Percentiles rank a stretch among this genome's conserved stretches.
phyloP scores from a whole-genome alignment of 495 filamentous ascomycete species.

The Letharia lupina region DNA sequence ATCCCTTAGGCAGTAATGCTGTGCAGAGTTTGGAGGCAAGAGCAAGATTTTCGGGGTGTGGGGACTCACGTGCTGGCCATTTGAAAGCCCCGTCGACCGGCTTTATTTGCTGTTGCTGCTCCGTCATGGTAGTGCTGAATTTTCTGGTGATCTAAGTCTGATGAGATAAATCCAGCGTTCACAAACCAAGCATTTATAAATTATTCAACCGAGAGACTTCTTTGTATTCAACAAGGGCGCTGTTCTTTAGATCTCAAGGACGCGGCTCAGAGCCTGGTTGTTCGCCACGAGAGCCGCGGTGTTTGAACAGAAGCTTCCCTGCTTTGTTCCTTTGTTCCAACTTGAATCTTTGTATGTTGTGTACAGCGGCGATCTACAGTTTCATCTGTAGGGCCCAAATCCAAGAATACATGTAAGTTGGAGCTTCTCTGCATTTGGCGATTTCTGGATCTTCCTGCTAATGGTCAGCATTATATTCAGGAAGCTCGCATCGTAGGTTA shows the following conservation, averaged over 20 bases:
- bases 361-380: background rate
- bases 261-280: background rate
- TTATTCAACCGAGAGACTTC: background rate
- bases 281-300: background rate
- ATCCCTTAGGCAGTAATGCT: background rate
- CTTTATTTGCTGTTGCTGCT: background rate
- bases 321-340: background rate
- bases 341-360: background rate
- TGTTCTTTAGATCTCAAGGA: background rate
- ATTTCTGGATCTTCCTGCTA: background rate
- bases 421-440: background rate
- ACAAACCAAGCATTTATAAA: background rate
- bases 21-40: conserved; percentile 8
- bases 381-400: background rate
- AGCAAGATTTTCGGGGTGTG: background rate
- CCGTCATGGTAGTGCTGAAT: background rate
- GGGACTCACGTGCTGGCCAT: background rate
- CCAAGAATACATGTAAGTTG: background rate
- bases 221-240: background rate
- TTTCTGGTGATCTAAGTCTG: background rate
- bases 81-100: background rate
- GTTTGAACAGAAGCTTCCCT: background rate
- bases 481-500: background rate
- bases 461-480: background rate
- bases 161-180: background rate